phyloP scores from a whole-genome alignment of 768 basidiomycete genomes.

The Hygrophoropsis aurantiaca region DNA sequence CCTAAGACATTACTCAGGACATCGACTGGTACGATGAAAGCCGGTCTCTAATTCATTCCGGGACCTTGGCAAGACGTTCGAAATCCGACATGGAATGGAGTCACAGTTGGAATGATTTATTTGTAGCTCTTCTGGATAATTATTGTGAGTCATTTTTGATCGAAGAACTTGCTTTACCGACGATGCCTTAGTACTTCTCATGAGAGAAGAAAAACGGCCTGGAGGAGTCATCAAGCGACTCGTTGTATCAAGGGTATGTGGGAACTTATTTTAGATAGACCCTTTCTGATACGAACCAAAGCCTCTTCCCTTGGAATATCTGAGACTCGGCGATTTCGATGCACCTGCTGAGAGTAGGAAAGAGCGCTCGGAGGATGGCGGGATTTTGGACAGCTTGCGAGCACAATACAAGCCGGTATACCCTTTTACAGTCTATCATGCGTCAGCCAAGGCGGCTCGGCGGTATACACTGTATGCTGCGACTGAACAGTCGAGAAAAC shows the following conservation, averaged over 20 bases:
- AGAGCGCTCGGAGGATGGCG: slow-evolving; percentile 58
- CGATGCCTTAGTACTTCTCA: slow-evolving; percentile 54
- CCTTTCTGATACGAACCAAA: slow-evolving; percentile 25
- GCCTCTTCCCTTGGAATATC: slow-evolving; percentile 80
- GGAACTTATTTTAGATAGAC: slow-evolving; percentile 7
- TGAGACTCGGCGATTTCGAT: slow-evolving; percentile 69
- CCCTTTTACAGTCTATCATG: slow-evolving; percentile 79
- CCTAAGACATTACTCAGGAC: slow-evolving; percentile 50
- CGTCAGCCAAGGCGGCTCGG: slow-evolving; percentile 50
- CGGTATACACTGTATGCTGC: slow-evolving; percentile 73
- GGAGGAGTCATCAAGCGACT: slow-evolving; percentile 49
- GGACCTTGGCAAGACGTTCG: slow-evolving; percentile 58
- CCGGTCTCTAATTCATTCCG: slow-evolving; percentile 68
- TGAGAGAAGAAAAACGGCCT: slow-evolving; percentile 55
- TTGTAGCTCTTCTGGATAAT: slow-evolving; percentile 72
- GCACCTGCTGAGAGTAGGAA: slow-evolving; percentile 59
- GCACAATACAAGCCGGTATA: slow-evolving; percentile 57
- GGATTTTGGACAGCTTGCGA: slow-evolving; percentile 55
- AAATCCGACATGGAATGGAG: slow-evolving; percentile 66
- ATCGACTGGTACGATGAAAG: slow-evolving; percentile 79
- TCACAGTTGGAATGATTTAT: slow-evolving; percentile 64
- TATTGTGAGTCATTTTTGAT: slow-evolving; percentile 51
- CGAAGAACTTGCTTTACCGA: slow-evolving; percentile 5
- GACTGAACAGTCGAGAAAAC: slow-evolving; percentile 55
- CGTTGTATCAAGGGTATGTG: slow-evolving; percentile 65